Base-by-base conservation (phyloP, 2,329 filamentous ascomycete species). In the Erysiphe pulchra region DNA sequence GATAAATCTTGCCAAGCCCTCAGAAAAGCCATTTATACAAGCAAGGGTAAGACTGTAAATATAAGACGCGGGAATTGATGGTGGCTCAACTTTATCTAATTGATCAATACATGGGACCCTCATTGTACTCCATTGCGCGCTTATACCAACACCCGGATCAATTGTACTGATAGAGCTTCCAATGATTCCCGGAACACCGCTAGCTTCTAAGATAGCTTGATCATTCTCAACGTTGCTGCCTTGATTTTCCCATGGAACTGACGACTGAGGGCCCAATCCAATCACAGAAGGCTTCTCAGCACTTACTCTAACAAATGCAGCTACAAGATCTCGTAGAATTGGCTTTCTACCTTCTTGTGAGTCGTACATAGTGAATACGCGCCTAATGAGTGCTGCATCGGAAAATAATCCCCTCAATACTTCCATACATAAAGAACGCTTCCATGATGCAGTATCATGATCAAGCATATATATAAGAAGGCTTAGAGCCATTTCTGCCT, bases 1-100 rank as follows among this genome's bases (percentile, higher is more conserved):
- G 42, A 95, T 80, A 52, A 93, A 92, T 58, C 87, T 93, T 30
- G 87, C 90, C 16, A 98, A 66, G 2, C 83, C 85, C 56, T 98
- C 90, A 0, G 87, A 92, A 44, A 98, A 71, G 1, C 77, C 84
- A 40, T 81, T 87, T 48, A 98, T 79, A 56, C 87, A 95, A 2
- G 82, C 80, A 38, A 98, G 63, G 1, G 87, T 81, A 42, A 98
- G 66, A 50, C 80, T 84, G 61, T 94, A 95, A 8, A 93, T 71
- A 55, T 98, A 98, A 0, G 90, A 93, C 49, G 94, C 87, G 0
- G 90, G 90, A 18, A 92, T 72, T 0, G 66, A 54, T 4, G 87
- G 85, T 0, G 87, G 71, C 42, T 93, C 86, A 0, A 75, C 73
- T 60, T 95, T 98, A 62, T 98, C 90, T 17, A 95, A 71, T 51